Conservation (phyloP, 139 green algal species). For the Parachlorella kessleri region DNA sequence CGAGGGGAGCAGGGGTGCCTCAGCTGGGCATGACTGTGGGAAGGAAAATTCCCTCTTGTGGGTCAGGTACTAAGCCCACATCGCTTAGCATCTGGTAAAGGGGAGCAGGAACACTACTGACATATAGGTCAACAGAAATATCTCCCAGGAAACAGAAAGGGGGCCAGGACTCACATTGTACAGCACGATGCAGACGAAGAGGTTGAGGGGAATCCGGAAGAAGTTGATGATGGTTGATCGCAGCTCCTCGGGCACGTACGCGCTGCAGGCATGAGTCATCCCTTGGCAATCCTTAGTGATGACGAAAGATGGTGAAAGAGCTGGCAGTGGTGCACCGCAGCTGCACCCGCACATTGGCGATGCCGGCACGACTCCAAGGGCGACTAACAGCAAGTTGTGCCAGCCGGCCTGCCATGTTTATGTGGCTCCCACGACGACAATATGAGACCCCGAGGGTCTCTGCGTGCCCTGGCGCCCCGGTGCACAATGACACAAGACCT, state of each 20-base stretch:
- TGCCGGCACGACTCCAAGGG: too few relatives aligned
- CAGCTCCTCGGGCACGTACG: constrained; percentile 94
- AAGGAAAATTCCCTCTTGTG: not conserved
- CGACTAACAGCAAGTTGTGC: too few relatives aligned
- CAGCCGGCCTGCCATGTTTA: too few relatives aligned
- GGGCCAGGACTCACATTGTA: constrained; percentile 93
- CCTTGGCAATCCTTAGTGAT: too few relatives aligned
- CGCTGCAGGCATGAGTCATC: constrained; percentile 17
- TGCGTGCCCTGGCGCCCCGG: too few relatives aligned
- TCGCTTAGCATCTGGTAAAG: not conserved
- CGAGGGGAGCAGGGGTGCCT: not conserved
- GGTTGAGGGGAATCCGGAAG: constrained; percentile 97
- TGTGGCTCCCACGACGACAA: too few relatives aligned
- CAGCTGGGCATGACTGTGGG: not conserved
- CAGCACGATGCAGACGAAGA: constrained; percentile 96
- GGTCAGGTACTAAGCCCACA: not conserved
- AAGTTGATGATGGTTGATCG: constrained; percentile 98
- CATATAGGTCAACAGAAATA: not conserved
- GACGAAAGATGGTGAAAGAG: too few relatives aligned
- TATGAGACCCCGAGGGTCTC: too few relatives aligned
- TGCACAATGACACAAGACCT: not conserved
- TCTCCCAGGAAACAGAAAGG: too few relatives aligned
- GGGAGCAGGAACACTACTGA: not conserved
- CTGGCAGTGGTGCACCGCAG: too few relatives aligned
- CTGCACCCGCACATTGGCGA: too few relatives aligned